Evolutionary conservation across 116 monocot species (phyloP), one percentile per base, ranked within the genome.

Genomic region (Trichopus zeylanicus): DNA sequence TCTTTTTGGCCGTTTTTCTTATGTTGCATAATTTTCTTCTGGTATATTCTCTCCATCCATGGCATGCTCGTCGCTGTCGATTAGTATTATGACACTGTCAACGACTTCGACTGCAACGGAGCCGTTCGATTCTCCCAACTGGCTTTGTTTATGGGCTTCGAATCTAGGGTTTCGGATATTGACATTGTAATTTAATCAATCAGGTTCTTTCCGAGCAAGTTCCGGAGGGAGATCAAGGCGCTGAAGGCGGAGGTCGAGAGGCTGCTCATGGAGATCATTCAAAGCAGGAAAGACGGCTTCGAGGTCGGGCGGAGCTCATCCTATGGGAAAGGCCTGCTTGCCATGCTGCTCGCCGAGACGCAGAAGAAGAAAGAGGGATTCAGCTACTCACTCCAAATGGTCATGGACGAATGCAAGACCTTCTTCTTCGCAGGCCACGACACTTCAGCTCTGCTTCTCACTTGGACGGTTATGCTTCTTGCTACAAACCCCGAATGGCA

Each of bases 351-450:
- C 4, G 61, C 70, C 0, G 97, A 90, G 62, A 61, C 70, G 1
- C 42, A 42, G 42, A 42, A 42, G 42, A 42, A 42, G 42, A 75
- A 75, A 53, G 38, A 61, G 31, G 83, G 67, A 1, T 86, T 70
- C 48, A 68, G 68, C 56, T 75, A 87, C 61, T 72, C 68, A 3
- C 62, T 79, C 3, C 67, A 79, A 27, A 22, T 83, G 58, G 76
- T 97, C 22, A 91, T 97, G 81, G 97, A 97, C 26, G 91, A 97
- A 56, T 97, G 91, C 74, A 97, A 97, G 79, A 97, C 97, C 4
- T 84, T 87, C 74, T 91, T 81, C 80, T 97, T 97, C 62, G 91
- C 97, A 6, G 97, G 91, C 1, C 91, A 91, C 28, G 97, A 97
- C 57, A 97, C 87, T 18, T 77, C 91, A 0, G 83, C 97, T 12